Evolutionary conservation across 371 early-diverging fungal species (phyloP), one percentile per base, ranked within the genome.

Genomic region (Rhizomucor pusillus): DNA sequence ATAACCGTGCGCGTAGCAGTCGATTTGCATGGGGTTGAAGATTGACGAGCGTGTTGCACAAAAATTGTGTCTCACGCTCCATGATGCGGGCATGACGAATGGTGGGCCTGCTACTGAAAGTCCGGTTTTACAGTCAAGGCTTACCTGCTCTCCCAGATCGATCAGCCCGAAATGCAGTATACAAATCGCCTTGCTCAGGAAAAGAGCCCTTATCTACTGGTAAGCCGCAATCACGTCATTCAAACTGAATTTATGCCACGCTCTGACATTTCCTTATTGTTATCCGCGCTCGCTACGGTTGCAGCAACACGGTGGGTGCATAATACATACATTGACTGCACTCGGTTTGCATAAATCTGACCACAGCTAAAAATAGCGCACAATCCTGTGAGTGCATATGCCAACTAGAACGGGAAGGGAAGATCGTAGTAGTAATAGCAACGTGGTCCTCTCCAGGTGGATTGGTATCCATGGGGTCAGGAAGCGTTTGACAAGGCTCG

Each of bases 401-500:
- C 54, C 43, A 37, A 43, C 44, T 47, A 36, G 44, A n/a, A 14
- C 10, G 34, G 14, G n/a, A 20, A 25, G 18, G 46, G 12, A 25
- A 12, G 19, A 36, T 10, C 18, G 29, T 11, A 47, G 22, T 22
- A 33, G 11, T 47, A n/a, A 24, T 33, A 36, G 16, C 16, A 13
- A 20, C 3, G 41, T 10, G 23, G 34, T 13, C 5, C 40, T 47
- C 24, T 64, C 50, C 56, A 77, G 62, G 85, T 88, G 11, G 83
- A 88, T 59, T 88, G 88, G 88, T 84, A 73, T 67, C 86, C 88
- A 24, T 88, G 88, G 88, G 77, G 84, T 4, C 67, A 82, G 60
- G 85, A 84, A 59, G 88, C 88, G 3, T 85, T 88, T 55, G 52
- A 62, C 10, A 69, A 70, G 44, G 81, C 88, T 1, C 54, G 54